phyloP scores from a whole-genome alignment of 108 stramenopile genomes.

The Aurantiochytrium sp. region DNA sequence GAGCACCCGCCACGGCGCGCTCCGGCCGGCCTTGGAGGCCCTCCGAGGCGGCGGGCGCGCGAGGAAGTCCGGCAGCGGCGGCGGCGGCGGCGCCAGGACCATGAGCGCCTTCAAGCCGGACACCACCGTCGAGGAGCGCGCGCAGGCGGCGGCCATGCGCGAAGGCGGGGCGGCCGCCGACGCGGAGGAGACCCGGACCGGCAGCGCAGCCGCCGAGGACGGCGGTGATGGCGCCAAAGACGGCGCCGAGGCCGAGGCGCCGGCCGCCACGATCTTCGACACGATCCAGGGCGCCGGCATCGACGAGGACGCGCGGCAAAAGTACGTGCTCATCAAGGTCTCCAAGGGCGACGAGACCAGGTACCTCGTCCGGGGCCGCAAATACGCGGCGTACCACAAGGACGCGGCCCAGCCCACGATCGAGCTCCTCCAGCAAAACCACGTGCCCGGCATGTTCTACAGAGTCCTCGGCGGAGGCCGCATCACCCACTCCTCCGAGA shows the following conservation, averaged over 20 bases:
- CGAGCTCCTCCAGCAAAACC: neutral
- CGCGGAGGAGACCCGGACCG: neutral
- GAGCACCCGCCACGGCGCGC: too few relatives aligned
- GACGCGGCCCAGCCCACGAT: neutral
- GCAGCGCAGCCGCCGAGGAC: too few relatives aligned
- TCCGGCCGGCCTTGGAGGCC: too few relatives aligned
- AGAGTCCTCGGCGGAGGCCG: neutral
- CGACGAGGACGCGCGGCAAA: neutral
- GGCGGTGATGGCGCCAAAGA: too few relatives aligned
- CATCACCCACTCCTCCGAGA: slow-evolving; percentile 8
- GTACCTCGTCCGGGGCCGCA: neutral
- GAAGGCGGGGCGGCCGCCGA: neutral
- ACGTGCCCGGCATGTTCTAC: neutral
- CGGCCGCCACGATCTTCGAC: neutral
- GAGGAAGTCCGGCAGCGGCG: too few relatives aligned
- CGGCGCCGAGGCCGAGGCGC: too few relatives aligned
- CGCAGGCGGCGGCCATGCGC: neutral
- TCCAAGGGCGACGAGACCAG: neutral
- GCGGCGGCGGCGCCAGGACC: too few relatives aligned
- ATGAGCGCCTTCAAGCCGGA: too few relatives aligned
- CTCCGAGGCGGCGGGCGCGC: too few relatives aligned
- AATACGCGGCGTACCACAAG: slow-evolving; percentile 10
- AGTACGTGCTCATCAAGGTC: slow-evolving; percentile 17
- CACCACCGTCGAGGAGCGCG: neutral
- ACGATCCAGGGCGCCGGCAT: neutral